A percentile compares a stretch with the other conserved stretches of the same genome.
Conservation (phyloP, 352 stramenopile species). For the Globisporangium alternatum region DNA sequence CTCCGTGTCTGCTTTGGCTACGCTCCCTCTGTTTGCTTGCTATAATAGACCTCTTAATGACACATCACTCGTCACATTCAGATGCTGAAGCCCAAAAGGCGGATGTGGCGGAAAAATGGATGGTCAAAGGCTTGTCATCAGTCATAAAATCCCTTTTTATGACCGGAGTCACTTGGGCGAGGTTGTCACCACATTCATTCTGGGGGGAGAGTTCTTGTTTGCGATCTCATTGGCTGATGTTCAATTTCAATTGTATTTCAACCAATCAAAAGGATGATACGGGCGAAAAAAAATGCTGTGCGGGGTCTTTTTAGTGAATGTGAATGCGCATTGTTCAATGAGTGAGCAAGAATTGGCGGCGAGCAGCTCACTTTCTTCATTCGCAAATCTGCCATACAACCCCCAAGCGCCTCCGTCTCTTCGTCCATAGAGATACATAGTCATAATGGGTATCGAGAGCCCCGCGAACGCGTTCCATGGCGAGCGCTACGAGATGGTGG, state of each 20-base stretch:
- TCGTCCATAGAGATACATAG: background rate
- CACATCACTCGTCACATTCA: too few species aligned
- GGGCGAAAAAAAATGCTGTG: background rate
- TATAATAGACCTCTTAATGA: too few species aligned
- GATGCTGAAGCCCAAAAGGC: too few species aligned
- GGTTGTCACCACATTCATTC: background rate
- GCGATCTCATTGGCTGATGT: background rate
- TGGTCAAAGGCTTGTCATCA: too few species aligned
- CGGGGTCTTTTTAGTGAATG: background rate
- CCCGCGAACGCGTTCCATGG: slow-evolving; percentile 18
- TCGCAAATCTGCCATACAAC: background rate
- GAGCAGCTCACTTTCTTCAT: background rate
- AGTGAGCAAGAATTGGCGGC: background rate
- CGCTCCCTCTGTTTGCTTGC: too few species aligned
- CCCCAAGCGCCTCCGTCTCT: background rate
- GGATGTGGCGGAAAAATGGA: too few species aligned
- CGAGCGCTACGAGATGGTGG: slow-evolving; percentile 16
- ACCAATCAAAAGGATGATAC: background rate
- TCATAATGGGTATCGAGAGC: slow-evolving; percentile 17
- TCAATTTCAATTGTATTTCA: background rate
- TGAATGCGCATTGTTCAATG: slow-evolving; percentile 1
- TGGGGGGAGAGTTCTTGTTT: background rate
- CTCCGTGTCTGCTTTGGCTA: too few species aligned
- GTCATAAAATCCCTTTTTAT: too few species aligned
- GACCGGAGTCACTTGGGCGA: background rate